Base-by-base conservation (phyloP, 2,329 filamentous ascomycete genomes). In the Didymella keratinophila region DNA sequence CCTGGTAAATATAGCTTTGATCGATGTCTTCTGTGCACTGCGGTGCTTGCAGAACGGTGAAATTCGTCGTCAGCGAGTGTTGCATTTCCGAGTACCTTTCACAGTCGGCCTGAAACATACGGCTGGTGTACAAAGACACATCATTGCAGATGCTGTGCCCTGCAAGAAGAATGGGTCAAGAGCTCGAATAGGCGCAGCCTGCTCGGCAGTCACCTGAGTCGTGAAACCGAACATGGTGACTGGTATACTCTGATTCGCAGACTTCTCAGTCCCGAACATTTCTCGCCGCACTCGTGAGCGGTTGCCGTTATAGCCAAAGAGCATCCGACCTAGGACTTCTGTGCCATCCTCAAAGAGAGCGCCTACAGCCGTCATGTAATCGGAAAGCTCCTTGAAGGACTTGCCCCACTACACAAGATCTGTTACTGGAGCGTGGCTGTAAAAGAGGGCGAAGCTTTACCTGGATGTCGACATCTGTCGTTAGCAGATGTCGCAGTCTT, bases 111-210 rank as follows among this genome's bases (percentile, higher is more conserved):
- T 21, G 16, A 7, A 42, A 43, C 56, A 20, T 28, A 59, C 56
- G 25, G 34, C 56, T 56, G 18, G 52, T 52, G 21, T 56, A 62
- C 43, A 59, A 46, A 25, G 43, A 62, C 23, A 47, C 52, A 39
- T 56, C 37, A 34, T 28, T 20, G 50, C 27, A 34, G 56, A 56
- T 14, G 49, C 49, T 37, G 56, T 60, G 7, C 58, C 63, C 28
- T 65, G 63, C 10, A 65, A 37, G 16, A 63, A 61, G 47, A 63
- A 63, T 9, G 63, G 56, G 47, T 65, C 63, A 2, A 65, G 52
- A 9, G 52, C 47, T 2, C 42, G 60, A 14, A 65, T 58, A 18
- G 50, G 48, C 32, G 39, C 46, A 5, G 61, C 58, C 52, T 63
- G 45, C 12, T 34, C 43, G n/a, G 52, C 36, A 7, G 44, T 56